These are phyloP conservation scores for Microdochium nivale DNA, from an alignment of 2,329 filamentous ascomycete genomes.

Conservation along the genomic window DNA sequence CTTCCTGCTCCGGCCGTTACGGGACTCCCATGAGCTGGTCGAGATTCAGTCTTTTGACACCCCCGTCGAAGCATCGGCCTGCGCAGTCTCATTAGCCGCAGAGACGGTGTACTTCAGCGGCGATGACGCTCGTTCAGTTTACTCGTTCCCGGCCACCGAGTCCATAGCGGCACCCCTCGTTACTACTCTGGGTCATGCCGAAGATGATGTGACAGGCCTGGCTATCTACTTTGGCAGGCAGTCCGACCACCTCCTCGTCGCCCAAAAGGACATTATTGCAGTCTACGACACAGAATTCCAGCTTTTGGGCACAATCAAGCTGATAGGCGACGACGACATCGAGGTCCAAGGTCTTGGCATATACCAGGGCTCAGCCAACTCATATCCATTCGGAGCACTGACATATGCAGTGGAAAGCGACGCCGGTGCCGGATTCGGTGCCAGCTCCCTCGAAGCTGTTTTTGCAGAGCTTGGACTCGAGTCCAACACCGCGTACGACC, in stretches of 20 bases:
- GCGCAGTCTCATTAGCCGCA: slow-evolving; percentile 26
- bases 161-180: slow-evolving; percentile 26
- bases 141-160: slow-evolving; percentile 28
- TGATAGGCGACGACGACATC: slow-evolving; percentile 30
- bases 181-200: slow-evolving; percentile 23
- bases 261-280: slow-evolving; percentile 25
- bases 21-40: slow-evolving; percentile 22
- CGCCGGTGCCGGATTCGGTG: slow-evolving; percentile 26
- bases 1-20: slow-evolving; percentile 23
- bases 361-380: slow-evolving; percentile 25
- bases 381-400: slow-evolving; percentile 28
- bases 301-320: slow-evolving; percentile 23
- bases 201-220: slow-evolving; percentile 29
- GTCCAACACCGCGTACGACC: slow-evolving; percentile 28
- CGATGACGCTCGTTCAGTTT: slow-evolving; percentile 27
- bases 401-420: slow-evolving; percentile 32
- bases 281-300: slow-evolving; percentile 28
- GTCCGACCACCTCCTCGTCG: slow-evolving; percentile 31
- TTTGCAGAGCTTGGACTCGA: slow-evolving; percentile 23
- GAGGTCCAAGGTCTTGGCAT: slow-evolving; percentile 31
- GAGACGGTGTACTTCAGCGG: slow-evolving; percentile 29
- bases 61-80: slow-evolving; percentile 31
- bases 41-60: slow-evolving; percentile 35
- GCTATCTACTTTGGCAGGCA: slow-evolving; percentile 26
- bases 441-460: slow-evolving; percentile 25